Evolutionary conservation across 2,329 filamentous ascomycete genomes (phyloP).

Genomic region (Monilinia laxa): DNA sequence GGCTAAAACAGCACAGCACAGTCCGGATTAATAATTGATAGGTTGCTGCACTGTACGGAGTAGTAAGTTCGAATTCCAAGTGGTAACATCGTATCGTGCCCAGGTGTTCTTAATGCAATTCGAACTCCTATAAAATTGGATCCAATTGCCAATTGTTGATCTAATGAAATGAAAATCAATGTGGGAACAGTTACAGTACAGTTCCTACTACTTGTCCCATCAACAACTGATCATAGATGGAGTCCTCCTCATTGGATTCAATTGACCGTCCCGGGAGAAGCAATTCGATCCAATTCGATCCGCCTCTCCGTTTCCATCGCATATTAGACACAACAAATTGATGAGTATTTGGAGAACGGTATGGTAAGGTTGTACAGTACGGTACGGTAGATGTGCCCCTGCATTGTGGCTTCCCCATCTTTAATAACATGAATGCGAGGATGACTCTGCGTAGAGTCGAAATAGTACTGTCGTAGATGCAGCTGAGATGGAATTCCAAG

Average conservation of each 20-base stretch:
- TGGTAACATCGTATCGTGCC: conserved; percentile 18
- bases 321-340: too few species aligned
- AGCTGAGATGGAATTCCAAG: not conserved
- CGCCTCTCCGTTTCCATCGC: too few species aligned
- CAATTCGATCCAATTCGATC: too few species aligned
- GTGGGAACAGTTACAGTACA: not conserved
- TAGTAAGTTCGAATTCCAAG: not conserved
- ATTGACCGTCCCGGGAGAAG: too few species aligned
- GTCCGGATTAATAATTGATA: too few species aligned
- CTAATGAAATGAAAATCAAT: not conserved
- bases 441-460: not conserved
- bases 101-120: not conserved
- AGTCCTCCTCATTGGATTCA: too few species aligned
- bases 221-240: too few species aligned
- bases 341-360: too few species aligned
- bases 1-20: too few species aligned
- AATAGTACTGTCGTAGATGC: not conserved
- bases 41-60: not conserved
- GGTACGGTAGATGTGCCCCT: conserved; percentile 9
- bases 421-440: not conserved
- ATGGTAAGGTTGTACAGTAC: too few species aligned
- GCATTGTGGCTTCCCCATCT: not conserved
- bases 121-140: conserved; percentile 1
- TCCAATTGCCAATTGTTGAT: too few species aligned
- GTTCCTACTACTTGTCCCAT: too few species aligned